phyloP scores from a whole-genome alignment of 2,329 filamentous ascomycete genomes.

The Chrysosphaeria jannelii region DNA sequence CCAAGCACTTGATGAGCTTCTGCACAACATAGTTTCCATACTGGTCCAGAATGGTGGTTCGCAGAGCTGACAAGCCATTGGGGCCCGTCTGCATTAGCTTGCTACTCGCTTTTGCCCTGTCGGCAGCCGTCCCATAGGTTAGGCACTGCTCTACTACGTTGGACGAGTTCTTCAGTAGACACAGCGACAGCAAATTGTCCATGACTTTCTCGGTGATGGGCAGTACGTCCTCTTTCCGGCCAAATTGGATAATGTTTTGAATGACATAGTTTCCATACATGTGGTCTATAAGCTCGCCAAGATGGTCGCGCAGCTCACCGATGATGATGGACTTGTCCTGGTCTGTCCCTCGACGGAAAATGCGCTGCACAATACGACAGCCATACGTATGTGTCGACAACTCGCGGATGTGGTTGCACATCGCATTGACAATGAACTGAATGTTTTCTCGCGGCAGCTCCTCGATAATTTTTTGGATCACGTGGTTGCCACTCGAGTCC shows the following conservation, averaged over 20 bases:
- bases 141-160: constrained; percentile 94
- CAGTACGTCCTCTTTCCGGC: constrained; percentile 37
- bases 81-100: too few relatives aligned
- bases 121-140: constrained; percentile 26
- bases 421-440: constrained; percentile 56
- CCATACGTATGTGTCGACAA: constrained; percentile 60
- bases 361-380: constrained; percentile 76
- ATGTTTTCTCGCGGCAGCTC: constrained; percentile 49
- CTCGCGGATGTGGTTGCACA: constrained; percentile 41
- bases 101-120: too few relatives aligned
- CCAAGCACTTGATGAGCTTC: constrained; percentile 39
- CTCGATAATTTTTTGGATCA: constrained; percentile 81
- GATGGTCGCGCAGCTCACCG: constrained; percentile 45
- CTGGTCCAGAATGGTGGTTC: constrained; percentile 59
- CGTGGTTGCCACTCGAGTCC: constrained; percentile 84
- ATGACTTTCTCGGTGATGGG: constrained; percentile 48
- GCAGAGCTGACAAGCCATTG: constrained; percentile 38
- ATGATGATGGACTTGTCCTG: constrained; percentile 43
- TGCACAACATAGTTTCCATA: constrained; percentile 95
- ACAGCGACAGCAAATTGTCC: constrained; percentile 39
- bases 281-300: constrained; percentile 43
- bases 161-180: constrained; percentile 87
- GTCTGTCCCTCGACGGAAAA: constrained; percentile 56
- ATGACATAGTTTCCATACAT: constrained; percentile 95
- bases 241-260: constrained; percentile 67